Base-by-base conservation (phyloP, 2,329 filamentous ascomycete species). In the Alternaria panax region DNA sequence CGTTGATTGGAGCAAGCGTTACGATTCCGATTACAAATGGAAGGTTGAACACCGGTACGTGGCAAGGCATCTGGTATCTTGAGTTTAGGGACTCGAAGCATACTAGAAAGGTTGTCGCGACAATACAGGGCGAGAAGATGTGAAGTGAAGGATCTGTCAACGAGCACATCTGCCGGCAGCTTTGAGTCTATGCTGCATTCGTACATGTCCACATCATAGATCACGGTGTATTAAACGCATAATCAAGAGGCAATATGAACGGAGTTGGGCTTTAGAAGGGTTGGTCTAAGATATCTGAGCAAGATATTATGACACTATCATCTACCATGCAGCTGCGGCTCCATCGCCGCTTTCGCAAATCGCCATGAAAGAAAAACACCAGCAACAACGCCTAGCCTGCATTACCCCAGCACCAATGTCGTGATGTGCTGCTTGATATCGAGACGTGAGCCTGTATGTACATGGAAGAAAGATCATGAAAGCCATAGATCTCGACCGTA, bases 61-160 rank as follows among this genome's bases (percentile, higher is more conserved):
- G 91, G 92, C 92, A 95, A 88, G 88, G 95, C 0, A 94, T 98
- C 60, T 98, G 92, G 91, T 96, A 96, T 78, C 81, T 97, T 65
- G 95, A 98, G 80, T 98, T 98, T 77, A 85, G 94, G 57, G 86
- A 83, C 3, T 82, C 82, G 68, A 92, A 87, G 79, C 93, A 97
- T 79, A 84, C 87, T 64, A 86, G 95, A 72, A 91, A 88, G 75
- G 86, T 98, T 12, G 89, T 99, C 63, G 94, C 94, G 54, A 98
- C 95, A 1, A 96, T 98, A 63, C 93, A 98, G 79, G 95, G 94
- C 42, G 91, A 97, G 81, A 88, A 86, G 81, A 76, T 72, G 57
- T 83, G 71, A 78, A 38, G 41, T 8, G 45, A 20, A 25, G 38
- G 16, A n/a, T 14, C 41, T 32, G 5, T 7, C 14, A 7, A 22